phyloP scores from a whole-genome alignment of 495 filamentous ascomycete genomes.

The Podospora pseudoanserina region DNA sequence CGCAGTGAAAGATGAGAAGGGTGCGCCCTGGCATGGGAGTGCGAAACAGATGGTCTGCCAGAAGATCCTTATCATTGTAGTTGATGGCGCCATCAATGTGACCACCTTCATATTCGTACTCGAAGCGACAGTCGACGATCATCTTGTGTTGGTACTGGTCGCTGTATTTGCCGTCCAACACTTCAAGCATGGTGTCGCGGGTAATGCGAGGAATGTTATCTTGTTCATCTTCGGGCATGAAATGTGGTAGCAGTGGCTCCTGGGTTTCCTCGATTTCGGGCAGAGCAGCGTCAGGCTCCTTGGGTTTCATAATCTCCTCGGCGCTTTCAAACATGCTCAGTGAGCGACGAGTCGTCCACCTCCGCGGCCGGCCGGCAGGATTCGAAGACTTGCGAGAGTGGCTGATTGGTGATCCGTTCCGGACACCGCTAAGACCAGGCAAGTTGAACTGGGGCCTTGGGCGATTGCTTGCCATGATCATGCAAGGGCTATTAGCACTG shows the following conservation, averaged over 20 bases:
- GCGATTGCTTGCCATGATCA: slow-evolving; percentile 51
- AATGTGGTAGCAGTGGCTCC: slow-evolving; percentile 75
- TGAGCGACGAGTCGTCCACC: slow-evolving; percentile 75
- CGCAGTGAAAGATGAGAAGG: slow-evolving; percentile 90
- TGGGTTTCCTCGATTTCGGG: slow-evolving; percentile 69
- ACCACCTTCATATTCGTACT: slow-evolving; percentile 96
- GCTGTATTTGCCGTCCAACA: slow-evolving; percentile 83
- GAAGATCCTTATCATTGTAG: slow-evolving; percentile 87
- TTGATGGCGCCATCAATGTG: slow-evolving; percentile 92
- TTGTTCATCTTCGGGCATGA: slow-evolving; percentile 72
- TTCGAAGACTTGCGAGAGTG: slow-evolving; percentile 67
- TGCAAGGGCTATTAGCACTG: slow-evolving; percentile 52
- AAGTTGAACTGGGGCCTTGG: slow-evolving; percentile 55
- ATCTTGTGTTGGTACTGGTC: slow-evolving; percentile 69
- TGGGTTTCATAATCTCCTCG: slow-evolving; percentile 73
- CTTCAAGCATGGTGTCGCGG: slow-evolving; percentile 68
- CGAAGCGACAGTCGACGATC: slow-evolving; percentile 94
- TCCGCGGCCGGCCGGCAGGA: slow-evolving; percentile 72
- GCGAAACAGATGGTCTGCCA: slow-evolving; percentile 74
- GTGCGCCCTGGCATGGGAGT: slow-evolving; percentile 61
- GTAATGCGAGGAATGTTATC: slow-evolving; percentile 86
- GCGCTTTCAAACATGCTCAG: slow-evolving; percentile 97
- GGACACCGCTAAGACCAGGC: slow-evolving; percentile 42
- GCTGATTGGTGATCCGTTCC: slow-evolving; percentile 69
- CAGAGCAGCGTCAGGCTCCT: slow-evolving; percentile 61